These are phyloP conservation scores for Wickerhamomyces sydowiorum DNA, from an alignment of 805 yeast species.

Conservation along the genomic window DNA sequence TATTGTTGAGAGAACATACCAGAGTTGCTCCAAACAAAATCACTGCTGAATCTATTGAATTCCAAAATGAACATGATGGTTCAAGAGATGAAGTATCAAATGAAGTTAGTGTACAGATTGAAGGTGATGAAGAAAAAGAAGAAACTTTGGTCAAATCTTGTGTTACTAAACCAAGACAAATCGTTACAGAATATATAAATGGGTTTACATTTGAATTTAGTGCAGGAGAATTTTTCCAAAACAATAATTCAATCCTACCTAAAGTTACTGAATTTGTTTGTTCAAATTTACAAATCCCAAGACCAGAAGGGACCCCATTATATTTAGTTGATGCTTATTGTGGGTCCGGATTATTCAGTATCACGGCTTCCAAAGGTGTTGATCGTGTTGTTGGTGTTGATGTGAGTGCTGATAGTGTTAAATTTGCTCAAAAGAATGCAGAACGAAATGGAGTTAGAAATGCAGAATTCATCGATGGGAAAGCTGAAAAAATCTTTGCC, in stretches of 20 bases:
- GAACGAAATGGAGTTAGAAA: conserved; percentile 66
- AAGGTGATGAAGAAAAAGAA: conserved; percentile 19
- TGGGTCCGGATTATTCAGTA: conserved; percentile 91
- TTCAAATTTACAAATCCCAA: conserved; percentile 49
- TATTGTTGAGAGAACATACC: conserved; percentile 77
- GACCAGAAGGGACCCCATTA: conserved; percentile 39
- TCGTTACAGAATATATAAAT: conserved; percentile 70
- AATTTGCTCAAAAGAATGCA: conserved; percentile 82
- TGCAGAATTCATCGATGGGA: conserved; percentile 82
- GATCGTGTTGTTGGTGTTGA: conserved; percentile 89
- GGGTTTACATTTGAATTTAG: conserved; percentile 81
- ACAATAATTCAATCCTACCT: conserved; percentile 88
- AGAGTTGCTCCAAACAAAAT: conserved; percentile 23
- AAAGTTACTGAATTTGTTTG: conserved; percentile 76
- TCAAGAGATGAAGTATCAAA: conserved; percentile 35
- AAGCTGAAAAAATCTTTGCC: conserved; percentile 85
- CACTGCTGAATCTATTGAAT: conserved; percentile 21
- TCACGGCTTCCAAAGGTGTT: conserved; percentile 79
- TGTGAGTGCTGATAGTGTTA: conserved; percentile 84
- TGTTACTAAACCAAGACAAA: conserved; percentile 71
- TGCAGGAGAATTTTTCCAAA: conserved; percentile 96
- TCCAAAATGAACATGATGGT: conserved; percentile 34
- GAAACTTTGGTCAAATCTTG: conserved; percentile 54
- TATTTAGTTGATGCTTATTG: conserved; percentile 92
- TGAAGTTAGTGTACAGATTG: conserved; percentile 30